These are phyloP conservation scores for Plantago lanceolata DNA, from an alignment of 305 asterid species.

Conservation along the genomic window DNA sequence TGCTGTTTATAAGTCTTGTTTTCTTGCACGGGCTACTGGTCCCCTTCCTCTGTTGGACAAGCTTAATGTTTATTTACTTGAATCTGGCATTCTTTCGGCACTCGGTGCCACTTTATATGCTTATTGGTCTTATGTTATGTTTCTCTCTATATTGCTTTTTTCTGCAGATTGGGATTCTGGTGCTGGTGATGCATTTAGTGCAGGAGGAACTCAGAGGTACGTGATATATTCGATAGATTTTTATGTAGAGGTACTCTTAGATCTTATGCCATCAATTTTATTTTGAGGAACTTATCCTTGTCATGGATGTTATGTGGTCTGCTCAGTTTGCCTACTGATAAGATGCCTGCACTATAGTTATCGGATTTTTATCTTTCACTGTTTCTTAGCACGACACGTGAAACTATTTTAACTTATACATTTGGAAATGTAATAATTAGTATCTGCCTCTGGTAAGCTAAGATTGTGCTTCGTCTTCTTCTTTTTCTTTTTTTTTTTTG, in stretches of 20 bases:
- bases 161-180: conserved; percentile 84
- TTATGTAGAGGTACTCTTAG: neutral
- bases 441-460: no score
- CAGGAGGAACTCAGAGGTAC: conserved; percentile 72
- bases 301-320: neutral
- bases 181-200: conserved; percentile 58
- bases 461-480: no score
- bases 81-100: neutral
- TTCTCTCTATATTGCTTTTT: conserved; percentile 14
- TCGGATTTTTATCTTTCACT: neutral
- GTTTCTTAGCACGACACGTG: conserved; percentile 7
- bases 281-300: neutral
- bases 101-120: neutral
- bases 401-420: no score
- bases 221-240: conserved; percentile 8
- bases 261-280: neutral
- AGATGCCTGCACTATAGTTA: neutral
- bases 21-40: neutral
- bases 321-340: neutral
- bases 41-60: no score
- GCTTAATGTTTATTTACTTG: no score
- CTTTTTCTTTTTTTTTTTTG: neutral
- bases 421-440: no score
- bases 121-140: conserved; percentile 10
- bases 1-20: neutral